A percentile compares a stretch with the other conserved stretches of the same genome.
Evolutionary conservation across 116 monocot genomes (phyloP).

Genomic region (Papilionanthe hybrid): DNA sequence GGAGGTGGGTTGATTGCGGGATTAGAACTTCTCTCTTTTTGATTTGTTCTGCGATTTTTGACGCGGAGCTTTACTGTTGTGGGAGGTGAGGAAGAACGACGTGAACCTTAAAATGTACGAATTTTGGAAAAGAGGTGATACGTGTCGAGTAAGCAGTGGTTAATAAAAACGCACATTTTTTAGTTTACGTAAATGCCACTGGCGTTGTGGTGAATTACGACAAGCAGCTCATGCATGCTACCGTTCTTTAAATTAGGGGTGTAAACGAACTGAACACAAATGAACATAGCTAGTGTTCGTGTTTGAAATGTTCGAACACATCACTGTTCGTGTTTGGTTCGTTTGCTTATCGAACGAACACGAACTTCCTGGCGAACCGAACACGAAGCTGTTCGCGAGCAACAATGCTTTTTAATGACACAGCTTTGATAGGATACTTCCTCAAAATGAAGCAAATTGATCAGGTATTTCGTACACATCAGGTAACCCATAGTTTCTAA

Average conservation of each 20-base stretch:
- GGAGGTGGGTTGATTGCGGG: not conserved
- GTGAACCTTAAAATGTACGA: constrained; percentile 3
- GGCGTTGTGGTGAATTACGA: not conserved
- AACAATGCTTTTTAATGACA: too few relatives aligned
- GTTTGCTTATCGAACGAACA: too few relatives aligned
- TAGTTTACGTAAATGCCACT: not conserved
- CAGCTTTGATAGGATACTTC: too few relatives aligned
- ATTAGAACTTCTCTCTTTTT: not conserved
- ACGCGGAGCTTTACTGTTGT: not conserved
- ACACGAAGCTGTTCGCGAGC: too few relatives aligned
- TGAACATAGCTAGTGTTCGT: too few relatives aligned
- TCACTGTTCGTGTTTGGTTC: too few relatives aligned
- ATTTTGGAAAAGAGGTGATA: not conserved
- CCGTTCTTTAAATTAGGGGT: not conserved
- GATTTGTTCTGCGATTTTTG: not conserved
- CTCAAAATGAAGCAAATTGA: too few relatives aligned
- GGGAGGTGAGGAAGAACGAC: not conserved
- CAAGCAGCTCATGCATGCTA: not conserved
- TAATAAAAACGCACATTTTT: not conserved
- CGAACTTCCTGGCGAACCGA: too few relatives aligned
- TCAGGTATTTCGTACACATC: too few relatives aligned
- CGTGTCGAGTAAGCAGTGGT: constrained; percentile 5
- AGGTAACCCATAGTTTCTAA: too few relatives aligned
- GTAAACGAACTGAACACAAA: too few relatives aligned
- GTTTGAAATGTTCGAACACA: too few relatives aligned